Percentiles rank a stretch among this genome's conserved stretches.
Conservation (phyloP, 352 stramenopile genomes). For the Phytophthora cactorum region DNA sequence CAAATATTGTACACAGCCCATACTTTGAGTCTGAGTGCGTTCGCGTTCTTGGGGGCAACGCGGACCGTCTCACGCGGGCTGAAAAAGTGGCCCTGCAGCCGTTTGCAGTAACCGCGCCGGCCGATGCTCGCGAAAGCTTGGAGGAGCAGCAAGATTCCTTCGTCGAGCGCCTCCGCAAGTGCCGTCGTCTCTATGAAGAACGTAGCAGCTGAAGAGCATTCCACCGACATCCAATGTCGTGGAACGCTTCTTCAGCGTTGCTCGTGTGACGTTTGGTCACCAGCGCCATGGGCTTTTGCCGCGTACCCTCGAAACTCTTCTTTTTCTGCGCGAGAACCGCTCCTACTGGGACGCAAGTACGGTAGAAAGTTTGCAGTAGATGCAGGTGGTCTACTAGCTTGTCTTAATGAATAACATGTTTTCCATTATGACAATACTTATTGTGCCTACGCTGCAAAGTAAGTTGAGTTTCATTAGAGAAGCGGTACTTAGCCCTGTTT, state of each 20-base stretch:
- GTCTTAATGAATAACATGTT: too few species aligned
- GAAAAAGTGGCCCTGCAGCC: neutral
- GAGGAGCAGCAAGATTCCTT: neutral
- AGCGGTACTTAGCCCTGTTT: too few species aligned
- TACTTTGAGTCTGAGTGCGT: too few species aligned
- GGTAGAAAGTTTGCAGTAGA: neutral
- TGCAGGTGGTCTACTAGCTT: too few species aligned
- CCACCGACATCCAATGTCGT: neutral
- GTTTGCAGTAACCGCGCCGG: neutral
- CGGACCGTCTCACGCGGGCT: too few species aligned
- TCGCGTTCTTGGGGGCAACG: too few species aligned
- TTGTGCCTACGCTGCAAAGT: too few species aligned
- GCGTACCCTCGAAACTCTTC: neutral
- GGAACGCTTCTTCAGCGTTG: neutral
- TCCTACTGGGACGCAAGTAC: neutral
- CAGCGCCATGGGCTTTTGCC: neutral
- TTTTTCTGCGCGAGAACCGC: neutral
- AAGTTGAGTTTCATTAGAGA: too few species aligned
- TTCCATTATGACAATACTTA: too few species aligned
- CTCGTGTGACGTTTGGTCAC: neutral
- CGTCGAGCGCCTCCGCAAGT: neutral
- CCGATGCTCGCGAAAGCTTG: neutral
- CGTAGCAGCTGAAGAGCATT: neutral
- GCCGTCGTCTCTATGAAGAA: neutral
- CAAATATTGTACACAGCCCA: too few species aligned